Evolutionary conservation across 768 basidiomycete species (phyloP).

Genomic region (Cystobasidium ongulense): DNA sequence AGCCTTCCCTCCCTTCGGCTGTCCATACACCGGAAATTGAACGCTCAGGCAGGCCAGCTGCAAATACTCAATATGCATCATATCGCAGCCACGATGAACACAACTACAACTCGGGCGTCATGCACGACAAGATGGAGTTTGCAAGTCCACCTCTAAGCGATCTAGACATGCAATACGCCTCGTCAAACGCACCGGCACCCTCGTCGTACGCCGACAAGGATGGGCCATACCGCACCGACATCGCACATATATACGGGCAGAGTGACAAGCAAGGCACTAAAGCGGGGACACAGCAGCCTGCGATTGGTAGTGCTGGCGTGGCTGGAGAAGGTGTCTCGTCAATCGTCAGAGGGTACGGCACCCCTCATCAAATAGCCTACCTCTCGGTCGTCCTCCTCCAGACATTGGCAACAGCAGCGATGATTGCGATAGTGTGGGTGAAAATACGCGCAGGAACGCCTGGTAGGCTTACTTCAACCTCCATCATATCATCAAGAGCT

Average conservation of each 20-base stretch:
- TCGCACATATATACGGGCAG: neutral
- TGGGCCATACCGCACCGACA: neutral
- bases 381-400: conserved; percentile 19
- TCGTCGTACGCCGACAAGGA: neutral
- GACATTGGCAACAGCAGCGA: conserved; percentile 1
- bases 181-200: neutral
- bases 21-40: neutral
- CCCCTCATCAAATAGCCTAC: conserved; percentile 22
- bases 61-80: neutral
- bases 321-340: conserved; percentile 2
- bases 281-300: neutral
- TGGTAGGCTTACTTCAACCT: neutral
- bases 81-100: neutral
- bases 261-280: neutral
- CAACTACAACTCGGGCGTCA: neutral
- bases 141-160: neutral
- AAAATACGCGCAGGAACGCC: conserved; percentile 13
- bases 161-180: neutral
- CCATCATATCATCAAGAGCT: neutral
- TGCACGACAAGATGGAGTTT: neutral
- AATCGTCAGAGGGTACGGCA: conserved; percentile 20
- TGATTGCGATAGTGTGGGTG: conserved; percentile 27
- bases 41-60: neutral
- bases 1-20: neutral
- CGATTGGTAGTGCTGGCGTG: neutral